These are phyloP conservation scores for Neoascochyta sp. DNA, from an alignment of 2,329 filamentous ascomycete species.

Conservation along the genomic window DNA sequence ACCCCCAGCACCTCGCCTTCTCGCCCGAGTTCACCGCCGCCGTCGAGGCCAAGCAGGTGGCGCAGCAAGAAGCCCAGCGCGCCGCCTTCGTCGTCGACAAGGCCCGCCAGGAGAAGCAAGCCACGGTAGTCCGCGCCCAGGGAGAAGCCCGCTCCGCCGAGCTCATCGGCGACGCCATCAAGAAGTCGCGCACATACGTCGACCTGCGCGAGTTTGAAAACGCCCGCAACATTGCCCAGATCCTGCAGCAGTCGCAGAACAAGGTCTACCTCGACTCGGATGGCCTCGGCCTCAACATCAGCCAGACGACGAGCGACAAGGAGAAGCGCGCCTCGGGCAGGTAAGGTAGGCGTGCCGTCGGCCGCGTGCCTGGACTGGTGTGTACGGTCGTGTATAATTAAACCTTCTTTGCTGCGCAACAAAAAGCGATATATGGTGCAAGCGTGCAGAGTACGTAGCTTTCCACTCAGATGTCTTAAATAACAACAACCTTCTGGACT, in stretches of 20 bases:
- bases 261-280: slow-evolving; percentile 90
- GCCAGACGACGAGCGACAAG: slow-evolving; percentile 41
- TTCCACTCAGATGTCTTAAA: slow-evolving; percentile 1
- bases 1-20: slow-evolving; percentile 60
- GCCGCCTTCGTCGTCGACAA: slow-evolving; percentile 98
- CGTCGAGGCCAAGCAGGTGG: slow-evolving; percentile 67
- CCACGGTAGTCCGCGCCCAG: slow-evolving; percentile 96
- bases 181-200: slow-evolving; percentile 96
- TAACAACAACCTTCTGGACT: background rate
- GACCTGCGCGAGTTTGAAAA: slow-evolving; percentile 99
- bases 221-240: slow-evolving; percentile 79
- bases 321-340: slow-evolving; percentile 37
- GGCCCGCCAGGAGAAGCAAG: slow-evolving; percentile 98
- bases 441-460: slow-evolving; percentile 1
- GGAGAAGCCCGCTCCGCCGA: slow-evolving; percentile 98
- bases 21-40: slow-evolving; percentile 67
- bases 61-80: slow-evolving; percentile 88
- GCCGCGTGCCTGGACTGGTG: no score
- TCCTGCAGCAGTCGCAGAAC: slow-evolving; percentile 87
- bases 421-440: background rate
- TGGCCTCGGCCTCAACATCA: slow-evolving; percentile 86
- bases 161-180: slow-evolving; percentile 97
- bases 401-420: no score
- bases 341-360: no score
- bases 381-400: slow-evolving; percentile 1